phyloP scores from a whole-genome alignment of 2,329 filamentous ascomycete species.

The Penicillium vulpinum region DNA sequence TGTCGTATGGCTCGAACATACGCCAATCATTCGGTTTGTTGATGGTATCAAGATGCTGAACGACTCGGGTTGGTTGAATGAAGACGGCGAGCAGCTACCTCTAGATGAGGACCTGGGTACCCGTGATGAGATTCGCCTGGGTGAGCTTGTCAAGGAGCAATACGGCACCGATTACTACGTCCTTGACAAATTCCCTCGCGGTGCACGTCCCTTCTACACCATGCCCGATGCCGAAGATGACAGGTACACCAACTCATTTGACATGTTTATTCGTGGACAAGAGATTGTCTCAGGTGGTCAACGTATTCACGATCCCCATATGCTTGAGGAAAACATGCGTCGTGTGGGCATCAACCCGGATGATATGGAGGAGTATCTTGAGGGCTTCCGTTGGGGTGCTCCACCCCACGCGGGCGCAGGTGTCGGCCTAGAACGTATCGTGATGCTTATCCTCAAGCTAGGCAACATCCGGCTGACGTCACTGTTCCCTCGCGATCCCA shows the following conservation, averaged over 20 bases:
- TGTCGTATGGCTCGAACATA: conserved; percentile 82
- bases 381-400: conserved; percentile 83
- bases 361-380: conserved; percentile 88
- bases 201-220: conserved; percentile 86
- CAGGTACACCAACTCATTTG: conserved; percentile 83
- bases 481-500: conserved; percentile 83
- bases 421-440: conserved; percentile 83
- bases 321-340: conserved; percentile 76
- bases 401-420: conserved; percentile 88
- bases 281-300: conserved; percentile 92
- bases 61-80: conserved; percentile 72
- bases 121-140: conserved; percentile 81
- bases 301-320: conserved; percentile 78
- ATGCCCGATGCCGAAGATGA: conserved; percentile 76
- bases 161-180: conserved; percentile 90
- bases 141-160: conserved; percentile 80
- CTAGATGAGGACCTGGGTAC: conserved; percentile 80
- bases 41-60: conserved; percentile 81
- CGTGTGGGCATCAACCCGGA: conserved; percentile 72
- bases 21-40: conserved; percentile 74
- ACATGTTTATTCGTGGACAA: conserved; percentile 90
- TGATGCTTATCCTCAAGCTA: conserved; percentile 81
- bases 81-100: conserved; percentile 70
- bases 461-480: conserved; percentile 88
- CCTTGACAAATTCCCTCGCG: conserved; percentile 85